phyloP scores from a whole-genome alignment of 805 yeast genomes.

The Candida glaebosa region DNA sequence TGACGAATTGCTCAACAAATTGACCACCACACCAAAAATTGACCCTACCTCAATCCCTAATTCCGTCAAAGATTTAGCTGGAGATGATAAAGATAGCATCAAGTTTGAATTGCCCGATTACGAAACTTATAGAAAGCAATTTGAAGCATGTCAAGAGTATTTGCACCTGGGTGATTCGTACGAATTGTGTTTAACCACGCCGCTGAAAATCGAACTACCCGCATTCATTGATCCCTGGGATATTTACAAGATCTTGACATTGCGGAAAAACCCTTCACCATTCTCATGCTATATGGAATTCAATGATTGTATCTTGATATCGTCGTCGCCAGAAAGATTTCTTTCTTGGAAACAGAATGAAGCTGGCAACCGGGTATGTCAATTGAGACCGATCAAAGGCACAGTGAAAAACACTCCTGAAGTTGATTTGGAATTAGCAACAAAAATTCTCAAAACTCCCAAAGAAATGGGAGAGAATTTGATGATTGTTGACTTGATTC shows the following conservation, averaged over 20 bases:
- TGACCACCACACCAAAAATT: conserved; percentile 9
- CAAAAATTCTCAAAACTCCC: conserved; percentile 66
- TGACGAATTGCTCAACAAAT: conserved; percentile 11
- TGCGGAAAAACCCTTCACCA: conserved; percentile 81
- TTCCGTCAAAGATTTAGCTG: conserved; percentile 19
- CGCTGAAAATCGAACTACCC: conserved; percentile 57
- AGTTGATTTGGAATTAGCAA: conserved; percentile 57
- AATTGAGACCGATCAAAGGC: conserved; percentile 94
- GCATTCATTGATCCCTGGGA: conserved; percentile 62
- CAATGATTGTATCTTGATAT: conserved; percentile 59
- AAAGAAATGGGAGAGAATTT: conserved; percentile 94
- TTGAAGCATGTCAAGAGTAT: conserved; percentile 61
- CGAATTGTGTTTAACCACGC: conserved; percentile 86
- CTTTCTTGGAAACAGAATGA: conserved; percentile 64
- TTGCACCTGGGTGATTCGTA: conserved; percentile 84
- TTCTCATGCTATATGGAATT: conserved; percentile 79
- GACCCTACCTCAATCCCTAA: conserved; percentile 17
- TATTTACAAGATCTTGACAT: conserved; percentile 67
- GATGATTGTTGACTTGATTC: conserved; percentile 93
- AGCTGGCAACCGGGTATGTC: conserved; percentile 40
- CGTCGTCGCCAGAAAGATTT: conserved; percentile 95
- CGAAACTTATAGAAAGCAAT: conserved; percentile 50
- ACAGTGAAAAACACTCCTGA: conserved; percentile 70
- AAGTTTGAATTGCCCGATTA: conserved; percentile 49
- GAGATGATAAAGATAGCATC: conserved; percentile 22